These are phyloP conservation scores for Phytophthora fragariaefolia DNA, from an alignment of 352 stramenopile genomes.

Conservation along the genomic window DNA sequence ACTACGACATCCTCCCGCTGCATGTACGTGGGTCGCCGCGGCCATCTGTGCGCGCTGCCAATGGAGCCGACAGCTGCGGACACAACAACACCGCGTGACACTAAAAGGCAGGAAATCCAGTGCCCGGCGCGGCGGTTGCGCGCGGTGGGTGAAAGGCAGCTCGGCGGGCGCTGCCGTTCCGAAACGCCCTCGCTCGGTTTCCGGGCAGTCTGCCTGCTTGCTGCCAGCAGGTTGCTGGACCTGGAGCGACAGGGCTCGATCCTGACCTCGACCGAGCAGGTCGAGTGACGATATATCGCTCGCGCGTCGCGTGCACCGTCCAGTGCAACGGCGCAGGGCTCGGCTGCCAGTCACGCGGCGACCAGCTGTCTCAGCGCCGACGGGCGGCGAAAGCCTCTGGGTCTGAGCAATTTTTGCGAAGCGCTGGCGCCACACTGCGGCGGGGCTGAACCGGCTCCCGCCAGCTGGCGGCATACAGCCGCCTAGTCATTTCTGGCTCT, in stretches of 20 bases:
- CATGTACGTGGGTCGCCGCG: background rate
- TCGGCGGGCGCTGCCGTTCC: background rate
- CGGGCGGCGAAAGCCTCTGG: background rate
- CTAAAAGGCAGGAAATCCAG: constrained; percentile 20
- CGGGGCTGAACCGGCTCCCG: constrained; percentile 23
- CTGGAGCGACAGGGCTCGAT: too few relatives aligned
- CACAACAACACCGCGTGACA: constrained; percentile 12
- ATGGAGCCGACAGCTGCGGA: constrained; percentile 9
- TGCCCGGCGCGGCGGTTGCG: background rate
- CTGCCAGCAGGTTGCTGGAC: too few relatives aligned
- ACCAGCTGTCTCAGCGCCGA: constrained; percentile 5
- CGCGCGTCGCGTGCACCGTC: too few relatives aligned
- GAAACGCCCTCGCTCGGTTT: constrained; percentile 14
- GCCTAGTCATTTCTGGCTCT: constrained; percentile 29
- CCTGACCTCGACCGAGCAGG: too few relatives aligned
- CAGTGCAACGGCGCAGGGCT: constrained; percentile 1
- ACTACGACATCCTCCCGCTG: too few relatives aligned
- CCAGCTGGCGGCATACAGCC: constrained; percentile 17
- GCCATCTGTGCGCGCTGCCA: background rate
- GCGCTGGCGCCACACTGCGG: constrained; percentile 22
- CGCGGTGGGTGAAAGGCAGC: background rate
- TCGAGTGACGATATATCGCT: too few relatives aligned
- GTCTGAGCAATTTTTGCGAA: constrained; percentile 30
- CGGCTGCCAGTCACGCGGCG: constrained; percentile 9
- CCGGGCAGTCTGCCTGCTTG: too few relatives aligned